These are phyloP conservation scores for Mrakia gelida DNA, from an alignment of 768 basidiomycete species.

Conservation along the genomic window DNA sequence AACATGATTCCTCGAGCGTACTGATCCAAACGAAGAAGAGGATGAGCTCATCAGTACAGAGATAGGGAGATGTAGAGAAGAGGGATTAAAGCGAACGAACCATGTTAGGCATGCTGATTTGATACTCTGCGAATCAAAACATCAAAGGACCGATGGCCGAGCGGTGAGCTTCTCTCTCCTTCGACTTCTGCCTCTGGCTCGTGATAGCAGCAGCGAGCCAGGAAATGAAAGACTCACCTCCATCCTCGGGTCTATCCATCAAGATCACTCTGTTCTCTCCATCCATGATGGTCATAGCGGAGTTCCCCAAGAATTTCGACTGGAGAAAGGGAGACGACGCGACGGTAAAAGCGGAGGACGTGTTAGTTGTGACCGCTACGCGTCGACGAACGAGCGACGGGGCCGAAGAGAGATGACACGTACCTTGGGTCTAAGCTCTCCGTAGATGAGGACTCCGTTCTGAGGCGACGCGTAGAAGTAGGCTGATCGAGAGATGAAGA, in stretches of 20 bases:
- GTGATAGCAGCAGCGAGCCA: background rate
- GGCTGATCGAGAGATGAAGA: constrained; percentile 49
- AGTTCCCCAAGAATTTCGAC: constrained; percentile 93
- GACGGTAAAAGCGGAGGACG: background rate
- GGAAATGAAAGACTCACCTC: constrained; percentile 39
- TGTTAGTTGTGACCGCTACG: background rate
- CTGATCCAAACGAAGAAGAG: constrained; percentile 5
- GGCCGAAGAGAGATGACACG: background rate
- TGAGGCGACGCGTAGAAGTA: constrained; percentile 92
- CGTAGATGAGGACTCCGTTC: constrained; percentile 78
- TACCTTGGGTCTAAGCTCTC: constrained; percentile 84
- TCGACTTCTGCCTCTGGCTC: too few relatives aligned
- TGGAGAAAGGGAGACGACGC: constrained; percentile 11
- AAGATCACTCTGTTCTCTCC: constrained; percentile 85
- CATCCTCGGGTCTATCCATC: constrained; percentile 77
- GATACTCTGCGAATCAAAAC: constrained; percentile 54
- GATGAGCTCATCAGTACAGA: background rate
- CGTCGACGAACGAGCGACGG: background rate
- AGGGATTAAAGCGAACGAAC: background rate
- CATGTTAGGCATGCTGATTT: constrained; percentile 95
- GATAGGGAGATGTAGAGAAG: background rate
- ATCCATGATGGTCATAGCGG: constrained; percentile 92
- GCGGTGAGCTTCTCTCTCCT: background rate
- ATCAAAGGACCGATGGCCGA: constrained; percentile 39
- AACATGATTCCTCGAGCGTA: constrained; percentile 50